These are phyloP conservation scores for Podaxis rugospora DNA, from an alignment of 768 basidiomycete species.

Conservation along the genomic window DNA sequence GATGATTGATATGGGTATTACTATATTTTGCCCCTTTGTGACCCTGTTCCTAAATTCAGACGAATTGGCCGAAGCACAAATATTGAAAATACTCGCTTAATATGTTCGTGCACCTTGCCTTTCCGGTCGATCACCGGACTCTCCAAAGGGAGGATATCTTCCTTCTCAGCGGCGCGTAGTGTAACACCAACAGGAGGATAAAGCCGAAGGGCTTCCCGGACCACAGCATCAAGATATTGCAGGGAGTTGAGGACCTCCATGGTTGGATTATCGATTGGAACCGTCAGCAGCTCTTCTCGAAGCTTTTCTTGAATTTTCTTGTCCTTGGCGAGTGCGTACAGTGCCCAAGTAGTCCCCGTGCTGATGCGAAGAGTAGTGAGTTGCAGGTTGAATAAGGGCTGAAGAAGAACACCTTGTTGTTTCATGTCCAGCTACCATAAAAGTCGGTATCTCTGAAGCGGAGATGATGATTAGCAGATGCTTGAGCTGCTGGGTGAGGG, in stretches of 20 bases:
- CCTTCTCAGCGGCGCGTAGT: slow-evolving; percentile 34
- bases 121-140: slow-evolving; percentile 35
- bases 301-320: slow-evolving; percentile 43
- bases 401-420: slow-evolving; percentile 32
- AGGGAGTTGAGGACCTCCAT: slow-evolving; percentile 59
- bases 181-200: slow-evolving; percentile 40
- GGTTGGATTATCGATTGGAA: slow-evolving; percentile 44
- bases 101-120: slow-evolving; percentile 29
- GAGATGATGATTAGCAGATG: neutral
- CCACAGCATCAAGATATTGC: slow-evolving; percentile 54
- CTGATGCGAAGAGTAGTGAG: slow-evolving; percentile 13
- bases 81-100: slow-evolving; percentile 23
- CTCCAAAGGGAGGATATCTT: slow-evolving; percentile 42
- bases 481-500: neutral
- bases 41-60: slow-evolving; percentile 18
- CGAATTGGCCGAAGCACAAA: neutral
- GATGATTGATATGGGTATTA: slow-evolving; percentile 41
- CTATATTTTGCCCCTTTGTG: slow-evolving; percentile 30
- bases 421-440: slow-evolving; percentile 46
- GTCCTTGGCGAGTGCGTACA: slow-evolving; percentile 43
- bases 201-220: slow-evolving; percentile 48
- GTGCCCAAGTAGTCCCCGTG: slow-evolving; percentile 43
- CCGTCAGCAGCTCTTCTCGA: slow-evolving; percentile 43
- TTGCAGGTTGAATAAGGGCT: neutral
- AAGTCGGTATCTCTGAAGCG: slow-evolving; percentile 43